Evolutionary conservation across 2,329 filamentous ascomycete species (phyloP), one percentile per base, ranked within the genome.

Genomic region (Nothophaeocryptopus gaeumannii): DNA sequence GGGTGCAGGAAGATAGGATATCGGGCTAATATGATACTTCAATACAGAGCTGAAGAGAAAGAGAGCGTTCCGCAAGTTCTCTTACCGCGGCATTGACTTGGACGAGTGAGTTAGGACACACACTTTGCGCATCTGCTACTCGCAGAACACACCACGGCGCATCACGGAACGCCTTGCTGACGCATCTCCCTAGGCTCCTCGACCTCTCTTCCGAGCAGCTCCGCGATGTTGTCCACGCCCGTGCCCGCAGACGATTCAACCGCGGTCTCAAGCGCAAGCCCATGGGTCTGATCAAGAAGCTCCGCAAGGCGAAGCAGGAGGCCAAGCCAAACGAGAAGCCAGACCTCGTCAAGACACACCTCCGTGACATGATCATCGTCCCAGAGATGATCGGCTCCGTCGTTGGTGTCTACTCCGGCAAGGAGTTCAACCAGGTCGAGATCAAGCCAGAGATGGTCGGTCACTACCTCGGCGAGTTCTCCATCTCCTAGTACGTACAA

Each of bases 391-490:
- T 99, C 74, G 93, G 93, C 71, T 88, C 83, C 78, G 92, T 99
- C 71, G 88, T 99, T 71, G 93, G 91, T 75, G 93, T 99, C 83
- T 99, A 99, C 88, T 96, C 89, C 66, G 93, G 93, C 74, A 99
- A 99, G 87, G 91, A 97, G 80, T 99, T 99, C 88, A 99, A 99
- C 87, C 92, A 96, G 84, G 91, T 99, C 70, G 93, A 99, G 80
- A 93, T 99, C 82, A 96, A 96, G 86, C 93, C 93, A 69, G 93
- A 99, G 84, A 99, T 99, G 93, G 93, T 99, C 78, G 93, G 93
- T 76, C 92, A 97, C 83, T 96, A 96, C 84, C 83, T 99, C 65
- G 93, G 83, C 72, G 93, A 99, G 81, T 99, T 99, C 85, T 96
- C 91, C 66, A 99, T 99, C 82, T 93, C 92, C 81, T 99, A 99